Evolutionary conservation across 169 alveolate genomes (phyloP).

Genomic region (Cryptosporidium canis): DNA sequence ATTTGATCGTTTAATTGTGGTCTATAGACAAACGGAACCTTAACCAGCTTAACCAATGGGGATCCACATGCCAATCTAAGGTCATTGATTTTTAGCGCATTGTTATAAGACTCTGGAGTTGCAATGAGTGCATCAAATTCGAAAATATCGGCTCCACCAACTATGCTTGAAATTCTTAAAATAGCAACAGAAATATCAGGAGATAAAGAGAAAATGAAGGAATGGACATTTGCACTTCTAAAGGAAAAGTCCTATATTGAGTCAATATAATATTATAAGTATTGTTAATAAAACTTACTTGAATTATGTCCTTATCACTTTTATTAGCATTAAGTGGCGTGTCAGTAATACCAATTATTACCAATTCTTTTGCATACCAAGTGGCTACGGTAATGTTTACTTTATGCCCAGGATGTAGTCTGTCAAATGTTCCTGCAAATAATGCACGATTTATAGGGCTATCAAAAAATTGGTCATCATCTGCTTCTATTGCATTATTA

Average conservation of each 20-base stretch:
- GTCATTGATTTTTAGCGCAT: slow-evolving; percentile 57
- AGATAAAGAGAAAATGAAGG: slow-evolving; percentile 44
- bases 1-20: slow-evolving; percentile 11
- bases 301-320: slow-evolving; percentile 38
- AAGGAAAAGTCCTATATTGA: slow-evolving; percentile 51
- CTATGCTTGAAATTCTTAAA: slow-evolving; percentile 55
- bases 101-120: slow-evolving; percentile 56
- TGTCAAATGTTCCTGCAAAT: slow-evolving; percentile 79
- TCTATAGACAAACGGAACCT: slow-evolving; percentile 71
- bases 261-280: neutral
- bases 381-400: slow-evolving; percentile 76
- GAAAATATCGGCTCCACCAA: slow-evolving; percentile 71
- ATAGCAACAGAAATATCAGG: slow-evolving; percentile 68
- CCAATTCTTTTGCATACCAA: slow-evolving; percentile 61
- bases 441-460: slow-evolving; percentile 64
- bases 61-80: slow-evolving; percentile 23
- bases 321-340: slow-evolving; percentile 73
- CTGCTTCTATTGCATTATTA: neutral
- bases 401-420: slow-evolving; percentile 80
- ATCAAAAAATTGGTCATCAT: slow-evolving; percentile 15
- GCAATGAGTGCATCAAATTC: slow-evolving; percentile 72
- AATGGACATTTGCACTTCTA: slow-evolving; percentile 61
- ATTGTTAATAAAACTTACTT: slow-evolving; percentile 15
- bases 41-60: slow-evolving; percentile 37
- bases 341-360: slow-evolving; percentile 74